Percentiles rank a stretch among this genome's conserved stretches.
Conservation (phyloP, 768 basidiomycete species). For the Coprinopsis cinerea region DNA sequence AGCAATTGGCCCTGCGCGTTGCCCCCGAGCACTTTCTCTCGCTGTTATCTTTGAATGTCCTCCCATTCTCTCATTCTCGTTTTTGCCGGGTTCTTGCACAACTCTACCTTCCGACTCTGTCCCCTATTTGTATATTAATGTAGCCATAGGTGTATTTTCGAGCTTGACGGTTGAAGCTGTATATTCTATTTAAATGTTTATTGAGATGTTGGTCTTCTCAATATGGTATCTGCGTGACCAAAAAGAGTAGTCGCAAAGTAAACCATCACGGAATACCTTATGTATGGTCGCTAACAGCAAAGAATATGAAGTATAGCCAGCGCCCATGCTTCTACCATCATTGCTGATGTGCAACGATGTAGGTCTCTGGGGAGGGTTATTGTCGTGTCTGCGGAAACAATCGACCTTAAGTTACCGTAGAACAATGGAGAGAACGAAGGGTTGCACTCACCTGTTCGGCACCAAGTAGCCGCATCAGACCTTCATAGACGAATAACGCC, state of each 20-base stretch:
- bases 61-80: slow-evolving; percentile 7
- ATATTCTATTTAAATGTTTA: not conserved
- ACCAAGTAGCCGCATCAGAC: slow-evolving; percentile 55
- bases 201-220: not conserved
- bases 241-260: not conserved
- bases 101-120: not conserved
- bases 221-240: slow-evolving; percentile 11
- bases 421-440: slow-evolving; percentile 9
- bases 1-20: slow-evolving; percentile 73
- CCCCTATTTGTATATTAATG: not conserved
- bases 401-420: slow-evolving; percentile 5
- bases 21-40: slow-evolving; percentile 74
- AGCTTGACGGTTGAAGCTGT: not conserved
- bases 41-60: slow-evolving; percentile 56
- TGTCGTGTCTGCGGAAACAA: slow-evolving; percentile 36
- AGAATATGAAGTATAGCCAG: too few species aligned
- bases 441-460: slow-evolving; percentile 52
- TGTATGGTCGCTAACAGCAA: too few species aligned
- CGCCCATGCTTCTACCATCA: too few species aligned
- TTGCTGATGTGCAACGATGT: too few species aligned
- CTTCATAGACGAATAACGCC: slow-evolving; percentile 76
- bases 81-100: slow-evolving; percentile 7
- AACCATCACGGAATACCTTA: too few species aligned
- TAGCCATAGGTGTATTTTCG: not conserved
- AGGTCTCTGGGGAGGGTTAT: too few species aligned